A percentile compares a stretch with the other conserved stretches of the same genome.
Conservation (phyloP, 306 rosid species). For the Pterocarpus macrocarpus region DNA sequence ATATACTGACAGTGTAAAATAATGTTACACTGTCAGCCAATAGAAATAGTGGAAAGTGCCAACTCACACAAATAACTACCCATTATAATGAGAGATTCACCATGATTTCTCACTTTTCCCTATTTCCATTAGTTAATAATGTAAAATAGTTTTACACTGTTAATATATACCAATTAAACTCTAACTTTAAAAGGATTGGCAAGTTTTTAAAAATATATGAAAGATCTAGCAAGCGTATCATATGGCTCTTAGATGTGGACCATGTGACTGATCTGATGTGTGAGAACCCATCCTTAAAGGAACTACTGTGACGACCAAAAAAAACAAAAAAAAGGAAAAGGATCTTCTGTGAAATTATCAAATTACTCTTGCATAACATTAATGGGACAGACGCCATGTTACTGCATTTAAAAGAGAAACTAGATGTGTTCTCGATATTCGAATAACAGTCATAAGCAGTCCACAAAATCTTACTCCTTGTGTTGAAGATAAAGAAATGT, state of each 20-base stretch:
- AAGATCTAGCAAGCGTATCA: background rate
- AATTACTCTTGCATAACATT: conserved; percentile 18
- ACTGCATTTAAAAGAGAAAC: conserved; percentile 13
- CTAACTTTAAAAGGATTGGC: too few species aligned
- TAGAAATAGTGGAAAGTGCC: too few species aligned
- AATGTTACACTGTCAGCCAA: too few species aligned
- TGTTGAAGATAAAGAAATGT: background rate
- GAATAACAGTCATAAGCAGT: background rate
- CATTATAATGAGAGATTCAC: too few species aligned
- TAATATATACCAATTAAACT: too few species aligned
- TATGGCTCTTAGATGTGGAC: conserved; percentile 3
- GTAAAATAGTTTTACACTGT: too few species aligned
- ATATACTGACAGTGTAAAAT: too few species aligned
- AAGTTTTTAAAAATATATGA: too few species aligned
- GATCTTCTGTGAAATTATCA: background rate
- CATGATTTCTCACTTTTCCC: too few species aligned
- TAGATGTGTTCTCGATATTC: conserved; percentile 29
- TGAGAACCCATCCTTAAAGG: conserved; percentile 6
- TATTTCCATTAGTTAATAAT: too few species aligned
- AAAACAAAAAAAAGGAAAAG: background rate
- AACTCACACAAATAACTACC: too few species aligned
- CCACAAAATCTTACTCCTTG: background rate
- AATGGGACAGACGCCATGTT: conserved; percentile 25
- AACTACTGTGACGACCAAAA: background rate
- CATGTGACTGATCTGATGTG: conserved; percentile 36